Evolutionary conservation across 2,329 filamentous ascomycete species (phyloP).

Genomic region (Hymenotorrendiella dingleyae): DNA sequence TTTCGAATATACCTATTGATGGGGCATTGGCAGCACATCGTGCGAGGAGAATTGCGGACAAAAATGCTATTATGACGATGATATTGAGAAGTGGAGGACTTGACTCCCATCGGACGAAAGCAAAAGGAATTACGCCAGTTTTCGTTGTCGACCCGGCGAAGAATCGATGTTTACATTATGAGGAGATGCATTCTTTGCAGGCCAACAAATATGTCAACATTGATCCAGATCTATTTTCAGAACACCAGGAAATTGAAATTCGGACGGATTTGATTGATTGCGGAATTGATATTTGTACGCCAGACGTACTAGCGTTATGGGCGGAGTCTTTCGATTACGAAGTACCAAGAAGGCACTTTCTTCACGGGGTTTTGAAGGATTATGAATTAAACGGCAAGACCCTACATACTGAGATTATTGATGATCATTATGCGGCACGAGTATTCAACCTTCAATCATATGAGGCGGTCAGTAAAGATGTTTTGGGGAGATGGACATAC

Average conservation of each 20-base stretch:
- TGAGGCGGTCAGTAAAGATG: constrained; percentile 79
- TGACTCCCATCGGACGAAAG: constrained; percentile 67
- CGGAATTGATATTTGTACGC: constrained; percentile 94
- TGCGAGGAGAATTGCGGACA: constrained; percentile 73
- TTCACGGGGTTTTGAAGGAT: constrained; percentile 91
- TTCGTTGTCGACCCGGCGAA: constrained; percentile 81
- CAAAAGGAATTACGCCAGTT: constrained; percentile 67
- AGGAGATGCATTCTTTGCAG: constrained; percentile 73
- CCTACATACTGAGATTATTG: constrained; percentile 84
- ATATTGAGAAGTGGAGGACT: constrained; percentile 73
- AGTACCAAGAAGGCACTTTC: constrained; percentile 77
- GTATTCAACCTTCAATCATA: constrained; percentile 85
- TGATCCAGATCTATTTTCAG: constrained; percentile 72
- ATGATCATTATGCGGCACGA: constrained; percentile 78
- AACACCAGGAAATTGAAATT: constrained; percentile 70
- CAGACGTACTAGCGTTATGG: constrained; percentile 90
- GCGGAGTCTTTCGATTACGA: constrained; percentile 98
- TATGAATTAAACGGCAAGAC: constrained; percentile 96
- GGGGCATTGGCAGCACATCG: constrained; percentile 71
- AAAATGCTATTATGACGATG: constrained; percentile 97
- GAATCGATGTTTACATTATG: constrained; percentile 84
- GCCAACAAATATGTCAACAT: constrained; percentile 62
- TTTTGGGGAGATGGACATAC: constrained; percentile 82
- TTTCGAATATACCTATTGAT: constrained; percentile 85
- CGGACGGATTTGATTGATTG: constrained; percentile 87